Conservation (phyloP, 148 eudicot genomes). For the Vaccinium macrocarpon region DNA sequence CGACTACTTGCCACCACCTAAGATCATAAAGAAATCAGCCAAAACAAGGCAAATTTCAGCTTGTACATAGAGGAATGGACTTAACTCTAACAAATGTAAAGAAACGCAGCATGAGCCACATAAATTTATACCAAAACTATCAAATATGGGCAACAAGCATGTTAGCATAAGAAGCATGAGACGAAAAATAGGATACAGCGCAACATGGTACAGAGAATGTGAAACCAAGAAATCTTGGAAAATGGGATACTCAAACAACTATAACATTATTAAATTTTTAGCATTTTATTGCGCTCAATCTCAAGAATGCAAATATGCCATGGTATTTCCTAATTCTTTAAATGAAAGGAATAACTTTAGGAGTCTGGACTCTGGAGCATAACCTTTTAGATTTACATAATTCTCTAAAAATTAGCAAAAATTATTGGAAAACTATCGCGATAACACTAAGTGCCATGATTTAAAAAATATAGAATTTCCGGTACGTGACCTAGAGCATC, state of each 20-base stretch:
- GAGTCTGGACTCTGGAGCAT: not conserved
- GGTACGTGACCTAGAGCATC: not conserved
- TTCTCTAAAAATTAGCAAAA: not conserved
- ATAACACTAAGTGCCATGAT: not conserved
- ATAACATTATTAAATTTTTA: not conserved
- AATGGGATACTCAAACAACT: not conserved
- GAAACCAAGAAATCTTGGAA: not conserved
- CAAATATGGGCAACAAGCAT: not conserved
- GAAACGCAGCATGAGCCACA: not conserved
- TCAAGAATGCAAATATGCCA: not conserved
- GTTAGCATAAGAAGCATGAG: not conserved
- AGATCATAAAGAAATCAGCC: slow-evolving; percentile 10
- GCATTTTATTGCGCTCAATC: not conserved
- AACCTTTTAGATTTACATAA: not conserved
- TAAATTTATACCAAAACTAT: not conserved
- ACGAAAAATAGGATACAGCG: not conserved
- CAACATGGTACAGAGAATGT: not conserved
- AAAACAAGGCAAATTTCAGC: slow-evolving; percentile 1
- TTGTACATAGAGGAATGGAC: not conserved
- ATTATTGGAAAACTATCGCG: not conserved
- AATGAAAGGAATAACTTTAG: not conserved
- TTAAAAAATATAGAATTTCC: not conserved
- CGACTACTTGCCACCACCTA: slow-evolving; percentile 62
- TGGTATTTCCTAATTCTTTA: not conserved
- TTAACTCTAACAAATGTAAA: not conserved